A percentile compares a stretch with the other conserved stretches of the same genome.
Conservation (phyloP, 1,139 yeast genomes). For the Geotrichum reessii region DNA sequence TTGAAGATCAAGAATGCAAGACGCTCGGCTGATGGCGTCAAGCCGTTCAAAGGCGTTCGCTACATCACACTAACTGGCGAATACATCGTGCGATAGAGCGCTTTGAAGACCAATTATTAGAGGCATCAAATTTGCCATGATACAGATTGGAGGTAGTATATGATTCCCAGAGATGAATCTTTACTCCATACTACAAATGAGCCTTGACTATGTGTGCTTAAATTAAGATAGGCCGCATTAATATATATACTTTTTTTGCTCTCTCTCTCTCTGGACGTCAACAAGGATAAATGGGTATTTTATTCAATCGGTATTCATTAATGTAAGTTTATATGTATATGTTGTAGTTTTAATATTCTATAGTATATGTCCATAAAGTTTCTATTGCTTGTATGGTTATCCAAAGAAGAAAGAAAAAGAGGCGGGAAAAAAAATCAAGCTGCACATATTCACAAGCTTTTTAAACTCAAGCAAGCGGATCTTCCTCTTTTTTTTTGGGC, state of each 20-base stretch:
- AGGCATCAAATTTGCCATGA: background rate
- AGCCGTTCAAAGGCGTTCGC: conserved; percentile 90
- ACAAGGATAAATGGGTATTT: background rate
- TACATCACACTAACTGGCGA: conserved; percentile 66
- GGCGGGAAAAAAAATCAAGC: background rate
- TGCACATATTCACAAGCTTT: background rate
- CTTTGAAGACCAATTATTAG: background rate
- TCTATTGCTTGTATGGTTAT: too few species aligned
- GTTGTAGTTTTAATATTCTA: background rate
- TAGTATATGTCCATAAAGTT: background rate
- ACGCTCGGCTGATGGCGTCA: conserved; percentile 57
- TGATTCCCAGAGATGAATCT: too few species aligned
- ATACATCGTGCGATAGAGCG: conserved; percentile 42
- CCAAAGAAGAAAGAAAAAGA: too few species aligned
- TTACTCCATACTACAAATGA: too few species aligned
- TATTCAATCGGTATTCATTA: background rate
- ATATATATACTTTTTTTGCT: too few species aligned
- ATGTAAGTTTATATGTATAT: background rate
- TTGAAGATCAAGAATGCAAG: conserved; percentile 53
- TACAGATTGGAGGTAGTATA: too few species aligned
- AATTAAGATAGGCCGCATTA: too few species aligned
- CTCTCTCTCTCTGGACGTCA: too few species aligned
- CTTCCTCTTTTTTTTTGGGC: conserved; percentile 16
- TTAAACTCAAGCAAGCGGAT: background rate
- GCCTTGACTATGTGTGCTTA: too few species aligned